A percentile compares a stretch with the other conserved stretches of the same genome.
Evolutionary conservation across 192 early-diverging fungal genomes (phyloP).

Genomic region (Paraglomus brasilianum): DNA sequence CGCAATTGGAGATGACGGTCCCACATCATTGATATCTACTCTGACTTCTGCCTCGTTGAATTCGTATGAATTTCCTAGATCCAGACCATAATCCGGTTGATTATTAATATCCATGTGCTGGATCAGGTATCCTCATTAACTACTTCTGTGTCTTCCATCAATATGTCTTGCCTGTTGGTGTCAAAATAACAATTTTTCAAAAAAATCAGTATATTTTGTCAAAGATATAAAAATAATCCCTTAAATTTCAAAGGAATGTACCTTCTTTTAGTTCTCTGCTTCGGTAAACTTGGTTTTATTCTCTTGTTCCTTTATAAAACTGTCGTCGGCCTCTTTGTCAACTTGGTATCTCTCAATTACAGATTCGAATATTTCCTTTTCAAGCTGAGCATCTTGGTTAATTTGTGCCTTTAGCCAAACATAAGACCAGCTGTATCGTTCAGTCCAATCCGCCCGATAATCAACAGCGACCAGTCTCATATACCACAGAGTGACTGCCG

Average conservation of each 20-base stretch:
- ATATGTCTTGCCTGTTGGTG: too few relatives aligned
- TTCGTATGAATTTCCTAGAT: too few relatives aligned
- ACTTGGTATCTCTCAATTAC: slow-evolving; percentile 18
- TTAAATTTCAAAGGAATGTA: not conserved
- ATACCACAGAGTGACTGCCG: slow-evolving; percentile 16
- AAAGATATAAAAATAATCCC: too few relatives aligned
- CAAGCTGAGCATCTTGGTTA: slow-evolving; percentile 10
- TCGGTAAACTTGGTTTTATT: not conserved
- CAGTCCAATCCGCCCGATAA: not conserved
- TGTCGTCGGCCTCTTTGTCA: slow-evolving; percentile 4
- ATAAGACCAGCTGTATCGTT: not conserved
- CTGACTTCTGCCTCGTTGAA: too few relatives aligned
- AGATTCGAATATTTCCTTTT: slow-evolving; percentile 15
- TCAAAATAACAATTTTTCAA: too few relatives aligned
- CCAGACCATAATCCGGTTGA: too few relatives aligned
- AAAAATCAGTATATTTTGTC: too few relatives aligned
- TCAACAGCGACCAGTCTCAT: slow-evolving; percentile 20
- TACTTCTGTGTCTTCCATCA: too few relatives aligned
- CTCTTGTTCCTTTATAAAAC: not conserved
- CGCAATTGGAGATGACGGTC: too few relatives aligned
- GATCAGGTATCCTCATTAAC: too few relatives aligned
- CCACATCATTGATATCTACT: too few relatives aligned
- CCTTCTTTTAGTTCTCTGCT: not conserved
- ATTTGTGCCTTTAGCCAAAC: slow-evolving; percentile 24
- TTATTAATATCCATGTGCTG: too few relatives aligned